Evolutionary conservation across 179 eudicot genomes (phyloP), one percentile per base, ranked within the genome.

Genomic region (Nepenthes alata): DNA sequence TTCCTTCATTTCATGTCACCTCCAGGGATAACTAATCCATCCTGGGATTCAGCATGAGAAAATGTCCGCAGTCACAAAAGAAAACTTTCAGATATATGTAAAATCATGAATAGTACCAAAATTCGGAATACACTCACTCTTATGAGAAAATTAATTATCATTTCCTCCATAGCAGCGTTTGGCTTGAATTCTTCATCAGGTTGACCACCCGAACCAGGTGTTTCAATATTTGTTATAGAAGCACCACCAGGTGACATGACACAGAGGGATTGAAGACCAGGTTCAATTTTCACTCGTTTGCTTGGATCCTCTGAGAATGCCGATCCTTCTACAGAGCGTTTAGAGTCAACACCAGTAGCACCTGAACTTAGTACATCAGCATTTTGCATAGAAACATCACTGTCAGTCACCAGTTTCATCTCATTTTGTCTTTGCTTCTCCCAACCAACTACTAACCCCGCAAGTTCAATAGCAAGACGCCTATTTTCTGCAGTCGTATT

Each of bases 111-210:
- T 41, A 7, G 45, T 15, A 52, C 55, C n/a, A n/a, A 52, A 52
- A 0, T 3, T 49, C 14, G 0, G 2, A 12, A 37, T 3, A n/a
- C 35, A 36, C 77, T 70, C 80, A 94, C 99, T 75, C 99, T 78
- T 72, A 94, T 87, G 57, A 90, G 87, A 74, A 94, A 94, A 78
- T 94, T 94, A 61, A 94, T 94, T 53, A 94, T 94, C 99, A 94
- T 94, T 81, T 94, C 99, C 78, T 94, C 99, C 99, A 94, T 94
- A 35, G 99, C 99, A 52, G 99, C 97, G 80, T 94, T 94, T 55
- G 97, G 99, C 73, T 94, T 94, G 73, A 90, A 94, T 67, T 90
- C 97, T 73, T 94, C 99, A 78, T 90, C 97, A 67, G 96, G 91
- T 69, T 90, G 99, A 63, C 91, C 85, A 60, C 81, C 70, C 66